phyloP scores from a whole-genome alignment of 352 stramenopile species.

The Phytophthora rubi region DNA sequence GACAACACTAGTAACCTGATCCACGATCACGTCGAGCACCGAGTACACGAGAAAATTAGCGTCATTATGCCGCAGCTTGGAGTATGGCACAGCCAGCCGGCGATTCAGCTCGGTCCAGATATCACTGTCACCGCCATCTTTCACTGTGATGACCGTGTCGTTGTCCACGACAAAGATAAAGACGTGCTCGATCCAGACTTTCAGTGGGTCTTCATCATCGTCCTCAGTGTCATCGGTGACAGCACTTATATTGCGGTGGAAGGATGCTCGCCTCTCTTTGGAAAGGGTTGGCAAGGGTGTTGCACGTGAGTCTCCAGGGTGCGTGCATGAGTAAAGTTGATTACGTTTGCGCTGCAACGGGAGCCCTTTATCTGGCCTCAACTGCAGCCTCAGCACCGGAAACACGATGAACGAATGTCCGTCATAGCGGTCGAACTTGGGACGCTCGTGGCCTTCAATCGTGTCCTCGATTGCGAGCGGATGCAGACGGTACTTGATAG shows the following conservation, averaged over 20 bases:
- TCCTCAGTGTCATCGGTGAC: slow-evolving; percentile 31
- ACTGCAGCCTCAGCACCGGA: slow-evolving; percentile 77
- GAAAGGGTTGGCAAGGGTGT: slow-evolving; percentile 46
- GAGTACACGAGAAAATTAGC: slow-evolving; percentile 89
- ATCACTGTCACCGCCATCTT: slow-evolving; percentile 65
- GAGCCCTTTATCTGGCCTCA: slow-evolving; percentile 49
- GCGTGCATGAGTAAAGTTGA: slow-evolving; percentile 21
- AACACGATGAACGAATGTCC: slow-evolving; percentile 88
- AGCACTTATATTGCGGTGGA: slow-evolving; percentile 29
- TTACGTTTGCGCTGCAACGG: slow-evolving; percentile 44
- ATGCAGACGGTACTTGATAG: slow-evolving; percentile 90
- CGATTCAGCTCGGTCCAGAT: slow-evolving; percentile 81
- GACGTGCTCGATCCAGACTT: slow-evolving; percentile 83
- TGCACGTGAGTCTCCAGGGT: slow-evolving; percentile 1
- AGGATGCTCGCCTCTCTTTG: slow-evolving; percentile 49
- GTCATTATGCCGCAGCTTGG: slow-evolving; percentile 90
- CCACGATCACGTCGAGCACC: slow-evolving; percentile 88
- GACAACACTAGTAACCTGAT: slow-evolving; percentile 81
- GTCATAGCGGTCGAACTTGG: slow-evolving; percentile 89
- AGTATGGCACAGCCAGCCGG: slow-evolving; percentile 82
- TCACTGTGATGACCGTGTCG: slow-evolving; percentile 88
- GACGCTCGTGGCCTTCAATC: slow-evolving; percentile 86
- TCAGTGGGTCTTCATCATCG: slow-evolving; percentile 69
- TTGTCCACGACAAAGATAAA: slow-evolving; percentile 85
- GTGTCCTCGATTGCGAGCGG: slow-evolving; percentile 87